These are phyloP conservation scores for Vitis cinerea DNA, from an alignment of 164 flowering plant genomes.

Conservation along the genomic window DNA sequence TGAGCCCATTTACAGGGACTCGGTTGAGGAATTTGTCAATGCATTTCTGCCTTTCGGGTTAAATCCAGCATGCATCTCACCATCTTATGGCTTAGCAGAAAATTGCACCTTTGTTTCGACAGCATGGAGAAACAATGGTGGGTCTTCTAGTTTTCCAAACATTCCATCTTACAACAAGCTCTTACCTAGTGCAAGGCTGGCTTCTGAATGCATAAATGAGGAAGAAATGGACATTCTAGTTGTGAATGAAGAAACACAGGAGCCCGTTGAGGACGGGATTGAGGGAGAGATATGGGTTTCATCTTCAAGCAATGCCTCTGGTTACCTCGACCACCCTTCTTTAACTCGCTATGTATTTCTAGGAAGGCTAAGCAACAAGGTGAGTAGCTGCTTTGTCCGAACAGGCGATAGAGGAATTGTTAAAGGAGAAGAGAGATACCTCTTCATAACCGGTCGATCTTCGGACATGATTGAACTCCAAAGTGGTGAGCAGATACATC, in stretches of 20 bases:
- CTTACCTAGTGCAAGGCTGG: slow-evolving; percentile 57
- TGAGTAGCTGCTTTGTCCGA: slow-evolving; percentile 37
- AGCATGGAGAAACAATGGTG: slow-evolving; percentile 45
- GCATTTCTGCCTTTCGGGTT: slow-evolving; percentile 40
- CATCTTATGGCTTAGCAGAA: slow-evolving; percentile 80
- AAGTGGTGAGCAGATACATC: slow-evolving; percentile 33
- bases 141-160: slow-evolving; percentile 9
- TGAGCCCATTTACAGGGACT: slow-evolving; percentile 54
- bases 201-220: slow-evolving; percentile 12
- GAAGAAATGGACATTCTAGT: slow-evolving; percentile 50
- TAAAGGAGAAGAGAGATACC: slow-evolving; percentile 46
- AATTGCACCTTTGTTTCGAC: slow-evolving; percentile 82
- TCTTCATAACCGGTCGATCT: slow-evolving; percentile 53
- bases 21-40: slow-evolving; percentile 42
- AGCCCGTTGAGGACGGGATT: slow-evolving; percentile 54
- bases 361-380: slow-evolving; percentile 25
- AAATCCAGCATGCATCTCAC: slow-evolving; percentile 43
- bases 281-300: slow-evolving; percentile 79
- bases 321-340: slow-evolving; percentile 64
- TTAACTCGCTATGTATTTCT: slow-evolving; percentile 44
- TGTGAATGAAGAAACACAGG: slow-evolving; percentile 52
- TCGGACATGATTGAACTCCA: slow-evolving; percentile 33
- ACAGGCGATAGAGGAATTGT: slow-evolving; percentile 68
- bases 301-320: slow-evolving; percentile 69
- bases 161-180: slow-evolving; percentile 44